phyloP scores from a whole-genome alignment of 1,284 basidiomycete genomes.

The Leccinum fuscescens region DNA sequence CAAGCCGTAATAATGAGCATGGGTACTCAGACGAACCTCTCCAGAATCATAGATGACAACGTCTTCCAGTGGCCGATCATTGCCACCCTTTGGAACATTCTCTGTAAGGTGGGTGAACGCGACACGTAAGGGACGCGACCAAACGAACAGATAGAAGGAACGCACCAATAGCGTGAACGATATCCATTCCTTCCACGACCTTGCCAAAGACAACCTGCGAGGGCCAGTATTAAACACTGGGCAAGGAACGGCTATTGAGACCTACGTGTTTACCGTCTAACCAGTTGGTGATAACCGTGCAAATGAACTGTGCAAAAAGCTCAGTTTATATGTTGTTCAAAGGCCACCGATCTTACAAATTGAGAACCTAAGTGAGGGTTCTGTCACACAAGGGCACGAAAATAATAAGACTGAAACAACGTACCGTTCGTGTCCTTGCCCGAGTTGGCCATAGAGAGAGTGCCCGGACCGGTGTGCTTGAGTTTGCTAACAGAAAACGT shows the following conservation, averaged over 20 bases:
- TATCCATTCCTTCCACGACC: conserved; percentile 87
- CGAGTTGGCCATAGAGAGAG: conserved; percentile 93
- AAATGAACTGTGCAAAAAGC: conserved; percentile 64
- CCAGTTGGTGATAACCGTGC: conserved; percentile 76
- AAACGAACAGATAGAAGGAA: not conserved
- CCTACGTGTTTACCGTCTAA: conserved; percentile 70
- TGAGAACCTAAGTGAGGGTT: conserved; percentile 59
- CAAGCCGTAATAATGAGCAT: not conserved
- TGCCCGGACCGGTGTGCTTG: conserved; percentile 81
- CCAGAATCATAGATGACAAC: conserved; percentile 80
- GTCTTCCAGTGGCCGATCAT: conserved; percentile 71
- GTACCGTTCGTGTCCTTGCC: conserved; percentile 82
- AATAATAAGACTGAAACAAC: conserved; percentile 11
- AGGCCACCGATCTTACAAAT: conserved; percentile 54
- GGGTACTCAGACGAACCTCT: conserved; percentile 56
- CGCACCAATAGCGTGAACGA: conserved; percentile 73
- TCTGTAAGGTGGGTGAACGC: conserved; percentile 48
- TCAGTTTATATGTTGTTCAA: conserved; percentile 4
- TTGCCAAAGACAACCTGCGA: conserved; percentile 86
- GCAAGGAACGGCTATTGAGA: not conserved
- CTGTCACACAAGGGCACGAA: conserved; percentile 2
- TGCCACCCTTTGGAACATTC: conserved; percentile 61
- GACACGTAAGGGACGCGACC: not conserved
- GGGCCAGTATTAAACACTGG: not conserved
- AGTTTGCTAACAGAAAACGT: conserved; percentile 63